phyloP scores from a whole-genome alignment of 2,329 filamentous ascomycete genomes.

The Pseudocercospora ulei region DNA sequence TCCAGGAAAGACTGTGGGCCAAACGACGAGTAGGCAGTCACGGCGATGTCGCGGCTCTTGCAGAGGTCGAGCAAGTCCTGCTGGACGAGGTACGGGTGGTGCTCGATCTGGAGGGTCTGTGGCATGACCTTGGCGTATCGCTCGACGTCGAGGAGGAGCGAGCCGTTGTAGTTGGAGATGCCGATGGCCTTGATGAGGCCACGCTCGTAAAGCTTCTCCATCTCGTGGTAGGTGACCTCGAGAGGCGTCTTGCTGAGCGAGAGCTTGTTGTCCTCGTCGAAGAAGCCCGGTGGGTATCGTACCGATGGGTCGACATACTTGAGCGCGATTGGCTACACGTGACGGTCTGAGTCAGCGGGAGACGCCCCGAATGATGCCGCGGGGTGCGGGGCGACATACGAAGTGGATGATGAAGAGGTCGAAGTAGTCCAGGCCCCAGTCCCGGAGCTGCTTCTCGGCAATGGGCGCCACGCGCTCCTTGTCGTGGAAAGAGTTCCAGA shows the following conservation, averaged over 20 bases:
- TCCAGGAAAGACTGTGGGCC: conserved; percentile 71
- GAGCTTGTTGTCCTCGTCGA: conserved; percentile 53
- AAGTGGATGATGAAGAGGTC: conserved; percentile 77
- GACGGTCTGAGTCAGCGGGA: no score
- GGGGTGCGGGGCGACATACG: conserved; percentile 1
- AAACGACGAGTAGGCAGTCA: conserved; percentile 79
- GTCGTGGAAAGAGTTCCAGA: conserved; percentile 80
- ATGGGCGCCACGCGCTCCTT: conserved; percentile 66
- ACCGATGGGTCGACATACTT: conserved; percentile 73
- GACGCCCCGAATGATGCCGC: no score
- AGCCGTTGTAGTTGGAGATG: conserved; percentile 71
- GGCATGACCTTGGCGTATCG: conserved; percentile 65
- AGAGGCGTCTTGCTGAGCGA: conserved; percentile 60
- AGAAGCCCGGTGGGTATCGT: conserved; percentile 72
- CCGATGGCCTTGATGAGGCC: conserved; percentile 65
- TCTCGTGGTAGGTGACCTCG: conserved; percentile 71
- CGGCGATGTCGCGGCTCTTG: conserved; percentile 57
- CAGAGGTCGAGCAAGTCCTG: conserved; percentile 59
- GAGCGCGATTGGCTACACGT: conserved; percentile 71
- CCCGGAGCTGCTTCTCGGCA: conserved; percentile 62
- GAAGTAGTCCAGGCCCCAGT: conserved; percentile 82
- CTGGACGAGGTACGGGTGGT: conserved; percentile 82
- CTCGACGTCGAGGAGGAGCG: conserved; percentile 68
- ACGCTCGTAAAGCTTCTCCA: conserved; percentile 63
- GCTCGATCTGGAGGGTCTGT: conserved; percentile 75